Base-by-base conservation (phyloP, 495 filamentous ascomycete species). In the Trichoderma gamsii region DNA sequence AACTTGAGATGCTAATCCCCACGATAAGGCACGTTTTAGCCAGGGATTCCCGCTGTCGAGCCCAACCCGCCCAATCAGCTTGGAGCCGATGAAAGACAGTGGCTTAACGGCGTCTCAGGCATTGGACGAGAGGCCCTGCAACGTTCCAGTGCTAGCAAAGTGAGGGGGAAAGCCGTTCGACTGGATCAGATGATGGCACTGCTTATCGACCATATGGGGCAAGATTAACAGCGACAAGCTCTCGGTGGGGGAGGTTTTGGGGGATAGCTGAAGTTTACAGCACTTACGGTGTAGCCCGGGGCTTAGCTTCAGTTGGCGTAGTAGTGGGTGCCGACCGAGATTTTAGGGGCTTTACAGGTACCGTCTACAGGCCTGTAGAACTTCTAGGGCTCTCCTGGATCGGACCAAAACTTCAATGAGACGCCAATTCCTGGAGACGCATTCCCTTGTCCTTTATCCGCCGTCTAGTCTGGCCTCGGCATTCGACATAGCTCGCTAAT, bases 81-180 rank as follows among this genome's bases (percentile, higher is more conserved):
- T 29, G 23, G 21, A 61, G 52, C 52, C 25, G 52, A 61, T 61
- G 2, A 21, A 61, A 61, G 27, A 52, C 49, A 52, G 49, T 23
- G 49, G 49, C 49, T 52, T 21, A 21, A 52, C 49, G 49, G 52
- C 23, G 27, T 29, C 52, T 2, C 52, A 61, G 25, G 4, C 21
- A 61, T 61, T 61, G 52, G 52, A 61, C 52, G 21, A 61, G 3
- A 29, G 1, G 18, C 13, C 27, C 6, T 61, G 52, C 52, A 61
- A 61, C 52, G 52, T 61, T 61, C 52, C 52, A 61, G 52, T 29
- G 25, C 52, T 61, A 61, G 52, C 21, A 16, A 35, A 35, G 29
- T 29, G 52, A 61, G 52, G 52, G 25, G 52, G 46, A 51, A 1
- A 18, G n/a, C 15, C 46, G n/a, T n/a, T 51, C 46, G 21, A 13